Conservation (phyloP, 768 basidiomycete genomes). For the Mycena alexandri region DNA sequence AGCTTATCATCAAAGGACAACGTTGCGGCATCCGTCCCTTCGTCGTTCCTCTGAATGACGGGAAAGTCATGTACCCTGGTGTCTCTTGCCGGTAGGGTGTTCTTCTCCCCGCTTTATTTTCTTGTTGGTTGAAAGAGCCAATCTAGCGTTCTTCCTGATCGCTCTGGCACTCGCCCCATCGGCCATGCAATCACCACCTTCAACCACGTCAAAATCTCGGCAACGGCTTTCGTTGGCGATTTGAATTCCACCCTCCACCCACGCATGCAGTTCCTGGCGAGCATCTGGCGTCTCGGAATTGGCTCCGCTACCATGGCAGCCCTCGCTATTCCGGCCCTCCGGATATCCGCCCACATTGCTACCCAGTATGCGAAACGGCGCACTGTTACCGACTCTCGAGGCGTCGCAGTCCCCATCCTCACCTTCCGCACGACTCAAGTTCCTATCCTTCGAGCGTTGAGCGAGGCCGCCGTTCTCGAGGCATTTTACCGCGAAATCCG, state of each 20-base stretch:
- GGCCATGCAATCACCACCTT: constrained; percentile 49
- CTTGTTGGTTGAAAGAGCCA: too few relatives aligned
- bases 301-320: constrained; percentile 45
- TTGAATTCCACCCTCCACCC: neutral
- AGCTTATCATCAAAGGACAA: constrained; percentile 37
- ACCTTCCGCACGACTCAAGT: constrained; percentile 51
- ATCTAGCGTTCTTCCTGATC: too few relatives aligned
- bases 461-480: constrained; percentile 44
- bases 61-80: constrained; percentile 41
- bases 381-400: constrained; percentile 32
- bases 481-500: constrained; percentile 41
- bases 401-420: constrained; percentile 40
- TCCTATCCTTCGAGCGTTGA: constrained; percentile 46
- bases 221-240: constrained; percentile 41
- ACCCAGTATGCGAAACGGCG: constrained; percentile 46
- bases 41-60: constrained; percentile 44
- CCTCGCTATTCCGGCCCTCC: constrained; percentile 40
- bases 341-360: constrained; percentile 41
- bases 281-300: constrained; percentile 46
- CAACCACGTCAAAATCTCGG: constrained; percentile 45
- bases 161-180: constrained; percentile 38
- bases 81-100: constrained; percentile 40
- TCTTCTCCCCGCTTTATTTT: too few relatives aligned
- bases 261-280: constrained; percentile 38
- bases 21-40: constrained; percentile 44